Percentiles rank a stretch among this genome's conserved stretches.
Conservation (phyloP, 2,329 filamentous ascomycete species). For the Botrytis squamosa region DNA sequence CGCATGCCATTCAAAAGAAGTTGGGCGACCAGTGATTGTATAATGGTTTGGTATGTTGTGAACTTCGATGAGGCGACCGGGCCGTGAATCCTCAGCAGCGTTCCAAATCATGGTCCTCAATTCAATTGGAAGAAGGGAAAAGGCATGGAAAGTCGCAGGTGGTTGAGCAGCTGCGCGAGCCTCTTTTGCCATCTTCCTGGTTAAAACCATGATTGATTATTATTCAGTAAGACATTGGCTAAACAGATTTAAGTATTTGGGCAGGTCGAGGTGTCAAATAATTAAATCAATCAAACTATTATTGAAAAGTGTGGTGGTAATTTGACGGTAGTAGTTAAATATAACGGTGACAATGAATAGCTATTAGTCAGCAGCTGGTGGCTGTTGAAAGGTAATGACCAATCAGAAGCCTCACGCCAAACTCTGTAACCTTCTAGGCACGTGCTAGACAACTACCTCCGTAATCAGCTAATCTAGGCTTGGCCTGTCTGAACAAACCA, state of each 20-base stretch:
- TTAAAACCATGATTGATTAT: background rate
- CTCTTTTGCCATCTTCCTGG: background rate
- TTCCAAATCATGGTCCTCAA: slow-evolving; percentile 1
- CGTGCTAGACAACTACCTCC: background rate
- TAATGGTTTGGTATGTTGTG: slow-evolving; percentile 12
- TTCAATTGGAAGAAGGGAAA: background rate
- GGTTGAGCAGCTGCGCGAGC: background rate
- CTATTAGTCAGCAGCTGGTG: background rate
- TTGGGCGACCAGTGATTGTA: background rate
- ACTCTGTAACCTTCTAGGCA: background rate
- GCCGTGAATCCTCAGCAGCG: background rate
- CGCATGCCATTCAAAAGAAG: slow-evolving; percentile 12
- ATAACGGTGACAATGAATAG: background rate
- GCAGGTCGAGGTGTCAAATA: background rate
- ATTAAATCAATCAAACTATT: background rate
- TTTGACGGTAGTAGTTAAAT: background rate
- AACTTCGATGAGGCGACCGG: slow-evolving; percentile 10
- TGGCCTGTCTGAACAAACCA: too few species aligned
- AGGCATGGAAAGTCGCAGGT: background rate
- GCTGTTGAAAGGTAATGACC: background rate
- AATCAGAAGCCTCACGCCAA: background rate
- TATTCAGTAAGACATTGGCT: background rate
- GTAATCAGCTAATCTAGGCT: too few species aligned
- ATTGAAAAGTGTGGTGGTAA: background rate
- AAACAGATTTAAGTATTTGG: background rate